These are phyloP conservation scores for Klebsormidium nitens DNA, from an alignment of 139 green algal species.

Conservation along the genomic window DNA sequence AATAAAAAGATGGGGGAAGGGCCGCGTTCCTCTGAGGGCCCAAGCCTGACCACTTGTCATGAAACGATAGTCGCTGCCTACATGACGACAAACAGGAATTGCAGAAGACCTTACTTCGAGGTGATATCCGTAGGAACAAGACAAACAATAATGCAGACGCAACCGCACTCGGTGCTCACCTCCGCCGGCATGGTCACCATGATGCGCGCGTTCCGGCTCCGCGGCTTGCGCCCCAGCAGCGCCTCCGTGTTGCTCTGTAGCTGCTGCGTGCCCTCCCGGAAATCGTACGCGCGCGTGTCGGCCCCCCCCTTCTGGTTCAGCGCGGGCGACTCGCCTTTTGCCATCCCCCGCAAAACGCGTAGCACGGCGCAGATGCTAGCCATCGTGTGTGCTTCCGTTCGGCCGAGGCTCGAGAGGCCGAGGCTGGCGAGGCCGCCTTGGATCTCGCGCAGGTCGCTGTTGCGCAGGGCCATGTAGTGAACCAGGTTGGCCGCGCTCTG, in stretches of 20 bases:
- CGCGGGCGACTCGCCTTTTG: neutral
- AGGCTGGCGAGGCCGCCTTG: conserved; percentile 14
- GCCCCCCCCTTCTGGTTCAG: neutral
- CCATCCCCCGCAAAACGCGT: conserved; percentile 11
- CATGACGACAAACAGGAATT: no score
- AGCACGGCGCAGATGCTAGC: conserved; percentile 16
- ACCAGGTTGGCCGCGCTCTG: conserved; percentile 24
- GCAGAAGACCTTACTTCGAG: no score
- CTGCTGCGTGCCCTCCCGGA: conserved; percentile 7
- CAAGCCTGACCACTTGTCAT: no score
- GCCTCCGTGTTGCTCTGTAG: conserved; percentile 18
- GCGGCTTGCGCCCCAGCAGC: conserved; percentile 9
- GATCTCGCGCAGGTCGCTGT: conserved; percentile 17
- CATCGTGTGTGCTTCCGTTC: conserved; percentile 24
- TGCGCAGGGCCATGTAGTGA: conserved; percentile 31
- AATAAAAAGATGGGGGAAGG: no score
- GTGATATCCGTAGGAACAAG: no score
- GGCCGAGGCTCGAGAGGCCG: conserved; percentile 19
- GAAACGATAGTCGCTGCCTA: no score
- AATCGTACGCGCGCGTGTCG: conserved; percentile 8
- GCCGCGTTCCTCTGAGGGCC: no score
- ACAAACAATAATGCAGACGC: no score
- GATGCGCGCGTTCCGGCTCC: conserved; percentile 18
- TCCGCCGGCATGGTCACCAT: conserved; percentile 28
- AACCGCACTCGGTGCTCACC: conserved; percentile 3